Conservation (phyloP, 129 eudicot species). For the Oenanthe sinensis region DNA sequence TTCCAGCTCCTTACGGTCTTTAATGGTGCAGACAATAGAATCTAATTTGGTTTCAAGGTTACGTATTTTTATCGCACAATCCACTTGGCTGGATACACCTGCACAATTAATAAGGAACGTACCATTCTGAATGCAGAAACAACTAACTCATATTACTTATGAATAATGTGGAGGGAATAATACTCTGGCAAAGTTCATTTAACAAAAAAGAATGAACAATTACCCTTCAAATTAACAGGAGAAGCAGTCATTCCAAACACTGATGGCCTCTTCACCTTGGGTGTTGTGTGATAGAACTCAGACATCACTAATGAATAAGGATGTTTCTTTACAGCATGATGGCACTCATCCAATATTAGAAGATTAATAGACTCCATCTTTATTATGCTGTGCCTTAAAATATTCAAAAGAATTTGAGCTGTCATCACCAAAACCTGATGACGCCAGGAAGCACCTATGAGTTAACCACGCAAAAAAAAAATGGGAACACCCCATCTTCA, state of each 20-base stretch:
- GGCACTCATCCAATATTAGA: conserved; percentile 93
- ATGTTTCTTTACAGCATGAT: conserved; percentile 99
- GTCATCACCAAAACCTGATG: conserved; percentile 96
- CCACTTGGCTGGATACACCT: conserved; percentile 98
- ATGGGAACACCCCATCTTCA: conserved; percentile 35
- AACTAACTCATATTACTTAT: background rate
- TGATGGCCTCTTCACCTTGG: conserved; percentile 85
- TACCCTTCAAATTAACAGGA: conserved; percentile 95
- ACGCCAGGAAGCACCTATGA: conserved; percentile 9
- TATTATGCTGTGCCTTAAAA: conserved; percentile 89
- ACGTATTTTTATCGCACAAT: conserved; percentile 95
- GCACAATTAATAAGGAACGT: conserved; percentile 1
- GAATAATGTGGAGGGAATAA: background rate
- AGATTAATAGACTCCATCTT: conserved; percentile 87
- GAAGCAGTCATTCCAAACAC: conserved; percentile 99
- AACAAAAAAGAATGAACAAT: conserved; percentile 6
- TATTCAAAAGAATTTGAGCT: conserved; percentile 92
- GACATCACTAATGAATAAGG: conserved; percentile 98
- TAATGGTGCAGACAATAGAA: conserved; percentile 84
- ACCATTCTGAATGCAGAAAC: conserved; percentile 6
- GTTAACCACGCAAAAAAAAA: background rate
- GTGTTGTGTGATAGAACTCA: conserved; percentile 98
- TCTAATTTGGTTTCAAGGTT: conserved; percentile 92
- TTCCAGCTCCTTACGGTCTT: conserved; percentile 93
- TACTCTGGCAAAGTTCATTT: background rate